A percentile compares a stretch with the other conserved stretches of the same genome.
Conservation (phyloP, 2,329 filamentous ascomycete species). For the Ceratocystis eucalypticola region DNA sequence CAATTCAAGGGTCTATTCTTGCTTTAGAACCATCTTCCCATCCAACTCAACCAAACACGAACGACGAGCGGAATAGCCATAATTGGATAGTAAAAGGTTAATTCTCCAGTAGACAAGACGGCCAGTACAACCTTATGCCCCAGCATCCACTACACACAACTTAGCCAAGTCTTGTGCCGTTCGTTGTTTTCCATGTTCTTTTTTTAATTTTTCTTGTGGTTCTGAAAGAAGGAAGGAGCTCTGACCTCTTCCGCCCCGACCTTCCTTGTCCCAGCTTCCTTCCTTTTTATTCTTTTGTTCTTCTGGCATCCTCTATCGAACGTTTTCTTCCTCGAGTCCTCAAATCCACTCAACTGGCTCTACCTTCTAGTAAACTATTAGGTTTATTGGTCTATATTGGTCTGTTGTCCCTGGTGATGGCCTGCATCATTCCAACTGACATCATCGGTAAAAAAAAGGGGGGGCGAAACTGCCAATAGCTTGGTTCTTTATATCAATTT, state of each 20-base stretch:
- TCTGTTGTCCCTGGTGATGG: neutral
- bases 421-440: neutral
- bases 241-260: neutral
- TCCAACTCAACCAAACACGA: neutral
- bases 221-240: neutral
- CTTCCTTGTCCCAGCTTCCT: neutral
- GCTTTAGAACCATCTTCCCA: neutral
- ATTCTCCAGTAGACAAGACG: too few relatives aligned
- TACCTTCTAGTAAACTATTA: neutral
- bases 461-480: neutral
- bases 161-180: neutral
- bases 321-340: neutral
- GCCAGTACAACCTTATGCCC: too few relatives aligned
- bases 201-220: neutral
- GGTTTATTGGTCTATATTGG: neutral
- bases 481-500: neutral
- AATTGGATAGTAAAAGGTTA: too few relatives aligned
- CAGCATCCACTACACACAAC: neutral
- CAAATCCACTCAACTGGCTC: neutral
- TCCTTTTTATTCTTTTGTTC: neutral
- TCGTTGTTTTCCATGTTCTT: neutral
- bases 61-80: neutral
- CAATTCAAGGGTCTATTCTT: conserved; percentile 5
- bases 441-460: neutral
- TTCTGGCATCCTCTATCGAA: neutral